Percentiles rank a stretch among this genome's conserved stretches.
phyloP scores from a whole-genome alignment of 495 filamentous ascomycete genomes.

The Penicillium silybi region DNA sequence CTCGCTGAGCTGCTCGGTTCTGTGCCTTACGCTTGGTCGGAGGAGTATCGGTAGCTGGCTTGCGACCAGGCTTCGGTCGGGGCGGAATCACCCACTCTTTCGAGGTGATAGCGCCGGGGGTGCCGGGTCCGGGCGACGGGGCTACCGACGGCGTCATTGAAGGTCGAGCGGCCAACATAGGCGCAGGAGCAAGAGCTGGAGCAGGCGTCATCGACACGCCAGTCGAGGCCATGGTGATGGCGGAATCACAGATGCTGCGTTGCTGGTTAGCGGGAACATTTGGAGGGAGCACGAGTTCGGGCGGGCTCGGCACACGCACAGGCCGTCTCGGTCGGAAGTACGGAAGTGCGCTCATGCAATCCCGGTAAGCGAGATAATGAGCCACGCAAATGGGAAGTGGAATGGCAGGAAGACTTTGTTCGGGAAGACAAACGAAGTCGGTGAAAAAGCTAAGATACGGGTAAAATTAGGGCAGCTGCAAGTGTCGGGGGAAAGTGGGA shows the following conservation, averaged over 20 bases:
- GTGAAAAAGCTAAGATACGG: background rate
- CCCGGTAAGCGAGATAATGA: slow-evolving; percentile 29
- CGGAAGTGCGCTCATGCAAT: slow-evolving; percentile 39
- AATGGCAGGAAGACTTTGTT: slow-evolving; percentile 1
- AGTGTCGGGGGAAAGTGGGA: slow-evolving; percentile 12
- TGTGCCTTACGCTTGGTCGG: slow-evolving; percentile 91
- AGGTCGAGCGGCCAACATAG: slow-evolving; percentile 34
- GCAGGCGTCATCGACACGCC: slow-evolving; percentile 32
- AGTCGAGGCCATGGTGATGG: slow-evolving; percentile 32
- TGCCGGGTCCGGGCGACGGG: slow-evolving; percentile 41
- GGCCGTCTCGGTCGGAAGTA: slow-evolving; percentile 37
- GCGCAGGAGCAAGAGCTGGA: slow-evolving; percentile 29
- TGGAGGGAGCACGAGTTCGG: slow-evolving; percentile 18
- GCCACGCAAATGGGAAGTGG: background rate
- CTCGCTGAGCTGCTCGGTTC: slow-evolving; percentile 87
- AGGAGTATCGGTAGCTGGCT: slow-evolving; percentile 86
- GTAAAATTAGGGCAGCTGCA: background rate
- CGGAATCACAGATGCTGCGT: slow-evolving; percentile 14
- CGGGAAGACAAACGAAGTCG: background rate
- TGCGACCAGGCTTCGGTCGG: slow-evolving; percentile 86
- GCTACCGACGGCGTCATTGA: slow-evolving; percentile 36
- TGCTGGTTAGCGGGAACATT: slow-evolving; percentile 15
- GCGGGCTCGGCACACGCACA: slow-evolving; percentile 26
- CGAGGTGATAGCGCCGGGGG: slow-evolving; percentile 54
- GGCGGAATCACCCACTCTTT: slow-evolving; percentile 89